These are phyloP conservation scores for Brassica juncea DNA, from an alignment of 345 rosid genomes.

Conservation along the genomic window DNA sequence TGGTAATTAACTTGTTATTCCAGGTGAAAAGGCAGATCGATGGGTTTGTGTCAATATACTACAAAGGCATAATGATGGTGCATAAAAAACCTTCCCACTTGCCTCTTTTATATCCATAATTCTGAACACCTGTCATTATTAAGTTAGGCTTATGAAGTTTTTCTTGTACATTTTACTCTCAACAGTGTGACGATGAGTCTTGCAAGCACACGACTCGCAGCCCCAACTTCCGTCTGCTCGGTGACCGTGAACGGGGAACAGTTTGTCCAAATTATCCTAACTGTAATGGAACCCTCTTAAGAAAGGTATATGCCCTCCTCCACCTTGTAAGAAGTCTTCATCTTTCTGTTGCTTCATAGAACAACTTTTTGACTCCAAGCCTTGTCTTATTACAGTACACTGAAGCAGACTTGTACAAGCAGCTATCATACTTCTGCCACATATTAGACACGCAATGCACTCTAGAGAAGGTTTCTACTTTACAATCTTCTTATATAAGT, in stretches of 20 bases:
- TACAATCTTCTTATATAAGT: neutral
- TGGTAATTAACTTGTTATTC: conserved; percentile 25
- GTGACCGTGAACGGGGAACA: conserved; percentile 94
- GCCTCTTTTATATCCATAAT: conserved; percentile 4
- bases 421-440: conserved; percentile 81
- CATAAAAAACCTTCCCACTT: conserved; percentile 17
- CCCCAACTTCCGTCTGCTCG: conserved; percentile 62
- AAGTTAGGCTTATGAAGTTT: conserved; percentile 5
- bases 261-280: conserved; percentile 93
- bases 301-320: conserved; percentile 55
- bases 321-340: neutral
- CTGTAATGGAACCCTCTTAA: conserved; percentile 74
- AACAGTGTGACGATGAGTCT: conserved; percentile 94
- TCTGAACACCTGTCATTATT: neutral
- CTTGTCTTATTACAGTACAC: conserved; percentile 54
- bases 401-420: conserved; percentile 92
- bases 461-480: conserved; percentile 64
- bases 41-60: conserved; percentile 67
- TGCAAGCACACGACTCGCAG: conserved; percentile 80
- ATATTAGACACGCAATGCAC: conserved; percentile 65
- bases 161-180: conserved; percentile 22
- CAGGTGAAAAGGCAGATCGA: conserved; percentile 92
- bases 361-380: neutral
- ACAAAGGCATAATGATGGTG: conserved; percentile 93
- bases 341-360: neutral